phyloP scores from a whole-genome alignment of 371 early-diverging fungal genomes.

The Rhizopus delemar region DNA sequence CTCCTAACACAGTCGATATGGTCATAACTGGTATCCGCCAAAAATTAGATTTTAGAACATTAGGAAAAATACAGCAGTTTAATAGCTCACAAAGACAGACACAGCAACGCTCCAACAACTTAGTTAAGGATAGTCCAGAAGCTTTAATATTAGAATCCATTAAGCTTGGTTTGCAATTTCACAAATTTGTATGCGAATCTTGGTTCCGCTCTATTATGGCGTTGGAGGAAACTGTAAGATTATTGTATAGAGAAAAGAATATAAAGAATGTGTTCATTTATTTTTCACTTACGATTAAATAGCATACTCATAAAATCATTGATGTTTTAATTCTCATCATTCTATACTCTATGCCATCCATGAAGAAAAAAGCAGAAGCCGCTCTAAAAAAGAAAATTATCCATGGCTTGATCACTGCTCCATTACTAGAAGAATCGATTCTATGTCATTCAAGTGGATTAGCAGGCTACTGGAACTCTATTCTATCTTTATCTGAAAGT shows the following conservation, averaged over 20 bases:
- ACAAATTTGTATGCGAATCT: constrained; percentile 70
- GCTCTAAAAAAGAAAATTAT: constrained; percentile 62
- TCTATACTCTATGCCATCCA: constrained; percentile 64
- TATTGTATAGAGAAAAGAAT: background rate
- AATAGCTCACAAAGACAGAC: background rate
- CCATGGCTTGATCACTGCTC: constrained; percentile 47
- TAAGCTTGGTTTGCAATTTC: constrained; percentile 65
- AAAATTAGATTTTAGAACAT: constrained; percentile 59
- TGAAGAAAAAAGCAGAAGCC: constrained; percentile 66
- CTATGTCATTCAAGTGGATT: constrained; percentile 52
- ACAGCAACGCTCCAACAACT: background rate
- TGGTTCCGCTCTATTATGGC: constrained; percentile 69
- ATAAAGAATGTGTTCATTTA: too few species aligned
- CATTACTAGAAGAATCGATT: constrained; percentile 59
- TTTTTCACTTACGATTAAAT: background rate
- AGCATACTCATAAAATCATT: constrained; percentile 55
- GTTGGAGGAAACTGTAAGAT: constrained; percentile 35
- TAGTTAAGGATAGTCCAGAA: constrained; percentile 44
- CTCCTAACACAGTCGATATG: constrained; percentile 42
- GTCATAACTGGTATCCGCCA: constrained; percentile 54
- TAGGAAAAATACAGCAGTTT: constrained; percentile 42
- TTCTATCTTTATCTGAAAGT: constrained; percentile 65
- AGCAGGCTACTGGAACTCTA: constrained; percentile 58
- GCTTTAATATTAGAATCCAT: constrained; percentile 71
- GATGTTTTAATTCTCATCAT: constrained; percentile 71